Evolutionary conservation across 768 basidiomycete genomes (phyloP), one percentile per base, ranked within the genome.

Genomic region (Thelephora aurantiotincta): DNA sequence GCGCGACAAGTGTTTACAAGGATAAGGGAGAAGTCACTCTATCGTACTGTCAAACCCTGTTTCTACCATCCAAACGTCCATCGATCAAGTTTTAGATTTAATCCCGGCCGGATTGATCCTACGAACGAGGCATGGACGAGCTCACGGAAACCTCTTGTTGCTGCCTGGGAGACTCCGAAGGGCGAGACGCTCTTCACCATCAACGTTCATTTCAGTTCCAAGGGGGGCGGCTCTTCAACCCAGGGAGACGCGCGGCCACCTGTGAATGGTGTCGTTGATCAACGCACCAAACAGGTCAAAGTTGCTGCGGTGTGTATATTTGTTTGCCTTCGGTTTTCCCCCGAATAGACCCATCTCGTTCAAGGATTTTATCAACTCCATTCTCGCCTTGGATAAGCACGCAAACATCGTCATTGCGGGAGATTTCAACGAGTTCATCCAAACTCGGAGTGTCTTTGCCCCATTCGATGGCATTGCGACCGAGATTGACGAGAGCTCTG

Each of bases 61-160:
- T 12, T 26, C 22, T 38, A 16, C 22, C n/a, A 14, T 35, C n/a
- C 48, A 30, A 16, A 50, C 30, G 12, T 41, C 7, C 9, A 35
- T 48, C 20, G 37, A n/a, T 6, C 5, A 11, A 19, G 19, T 35
- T 44, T 13, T 47, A 80, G 77, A 51, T 69, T 73, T 55, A 78
- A 80, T 54, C 78, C 78, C 23, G 77, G 76, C 19, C 74, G 76
- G 35, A 73, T 81, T 44, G 75, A 78, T 45, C 78, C 78, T 7
- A 70, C 65, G 18, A 76, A 74, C 54, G 49, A 58, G 11, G 74
- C 72, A 2, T 80, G 77, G 77, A 58, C 61, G 16, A 56, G 63
- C 20, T 74, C 72, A 26, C 68, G 77, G 36, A 79, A 81, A 57
- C 77, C 78, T 2, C 66, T 80, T 18, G 74, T 71, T 16, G 76